Base-by-base conservation (phyloP, 805 yeast genomes). In the Brettanomyces nanus region DNA sequence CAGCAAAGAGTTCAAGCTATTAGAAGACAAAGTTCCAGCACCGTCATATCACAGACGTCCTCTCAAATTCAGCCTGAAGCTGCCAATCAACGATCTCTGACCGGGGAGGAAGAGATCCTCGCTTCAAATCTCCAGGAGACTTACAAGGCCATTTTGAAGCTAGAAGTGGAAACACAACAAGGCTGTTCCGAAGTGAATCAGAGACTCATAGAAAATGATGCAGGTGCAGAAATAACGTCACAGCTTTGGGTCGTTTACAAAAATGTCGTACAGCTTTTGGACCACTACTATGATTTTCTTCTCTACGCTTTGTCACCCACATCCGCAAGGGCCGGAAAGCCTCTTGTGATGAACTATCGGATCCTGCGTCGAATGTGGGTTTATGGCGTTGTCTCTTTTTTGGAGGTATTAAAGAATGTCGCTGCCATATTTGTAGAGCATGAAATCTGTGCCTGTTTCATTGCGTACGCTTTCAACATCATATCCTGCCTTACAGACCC, bases 301-400 rank as follows among this genome's bases (percentile, higher is more conserved):
- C 69, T 80, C 11, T 78, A 83, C 15, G 85, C 89, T 1, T 63
- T 81, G 44, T 73, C 79, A 35, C 86, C 87, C 14, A 57, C 69
- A 5, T 65, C 75, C 4, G 79, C 82, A 25, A 79, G 76, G 52
- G 77, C 87, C 3, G 92, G 92, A 2, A 77, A 76, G 52, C 85
- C 82, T 46, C 75, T 84, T 34, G 84, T 84, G 6, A 81, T 80
- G 45, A 73, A 81, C 29, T 83, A 84, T 55, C 76, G 86, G 55
- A 81, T 84, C 31, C 84, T 85, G 26, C 67, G 90, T 49, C 64
- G 92, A 48, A 67, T 84, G 66, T 84, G 92, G 92, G 89, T 84
- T 6, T 83, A 83, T 55, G 94, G 94, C 19, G 77, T 85, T 11
- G 89, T 83, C 13, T 85, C 89, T 15, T 81, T 83, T 48, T 59